Evolutionary conservation across 305 asterid species (phyloP), one percentile per base, ranked within the genome.

Genomic region (Solanum hybrid): DNA sequence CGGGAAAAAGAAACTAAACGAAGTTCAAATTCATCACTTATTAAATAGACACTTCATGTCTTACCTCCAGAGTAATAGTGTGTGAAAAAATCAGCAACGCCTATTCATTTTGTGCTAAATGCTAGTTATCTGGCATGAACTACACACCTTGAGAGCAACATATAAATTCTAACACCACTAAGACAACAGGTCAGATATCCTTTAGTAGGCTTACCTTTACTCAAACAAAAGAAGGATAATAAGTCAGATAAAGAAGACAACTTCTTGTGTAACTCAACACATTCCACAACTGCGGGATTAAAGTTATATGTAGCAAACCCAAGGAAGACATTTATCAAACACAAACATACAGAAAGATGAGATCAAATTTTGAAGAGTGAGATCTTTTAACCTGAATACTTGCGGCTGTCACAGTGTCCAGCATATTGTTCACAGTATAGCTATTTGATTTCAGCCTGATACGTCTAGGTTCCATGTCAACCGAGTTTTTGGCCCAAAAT

Each of bases 351-450:
- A 79, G 31, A 79, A 13, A 10, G 3, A 36, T 36, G 57, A 35
- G 57, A 42, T 82, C 87, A 82, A 42, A 29, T 29, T 83, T 84
- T 83, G 39, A 83, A 28, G 29, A 46, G 87, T 26, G 34, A 74
- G 89, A 88, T 80, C 35, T 16, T 11, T 37, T 22, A 86, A 97
- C 99, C 98, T 97, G 99, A 92, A 96, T 95, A 94, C 98, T 96
- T 86, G 98, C 98, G 11, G 98, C 98, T 86, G 98, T 93, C 87
- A 97, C 99, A 1, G 93, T 91, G 91, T 97, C 99, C 94, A 96
- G 91, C 34, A 97, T 96, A 93, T 94, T 95, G 92, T 91, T 97
- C 35, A 96, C 95, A 16, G 98, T 97, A 91, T 97, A 96, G 91
- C 94, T 93, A 92, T 92, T 97, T 89, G 98, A 96, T 94, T 95